Conservation (phyloP, 1,284 basidiomycete species). For the Apiotrichum akiyoshidainum region DNA sequence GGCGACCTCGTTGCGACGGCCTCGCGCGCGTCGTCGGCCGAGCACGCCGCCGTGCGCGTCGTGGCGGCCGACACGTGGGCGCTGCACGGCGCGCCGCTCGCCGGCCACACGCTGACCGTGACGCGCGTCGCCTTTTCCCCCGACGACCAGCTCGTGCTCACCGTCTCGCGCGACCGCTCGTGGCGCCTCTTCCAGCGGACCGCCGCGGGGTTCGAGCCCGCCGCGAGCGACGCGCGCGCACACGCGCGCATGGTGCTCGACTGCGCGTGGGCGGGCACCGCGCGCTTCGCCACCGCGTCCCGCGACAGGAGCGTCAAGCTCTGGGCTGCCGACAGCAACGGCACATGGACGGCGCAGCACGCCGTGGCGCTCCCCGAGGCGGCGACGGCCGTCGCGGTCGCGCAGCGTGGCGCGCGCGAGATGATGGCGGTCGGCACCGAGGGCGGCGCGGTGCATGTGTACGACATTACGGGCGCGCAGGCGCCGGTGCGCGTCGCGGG, state of each 20-base stretch:
- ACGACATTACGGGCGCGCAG: constrained; percentile 15
- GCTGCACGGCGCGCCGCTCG: constrained; percentile 53
- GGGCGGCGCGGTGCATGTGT: constrained; percentile 43
- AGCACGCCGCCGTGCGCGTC: constrained; percentile 85
- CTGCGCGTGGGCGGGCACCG: constrained; percentile 72
- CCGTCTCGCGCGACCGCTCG: constrained; percentile 84
- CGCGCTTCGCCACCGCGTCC: constrained; percentile 86
- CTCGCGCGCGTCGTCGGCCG: constrained; percentile 78
- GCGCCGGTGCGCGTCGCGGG: constrained; percentile 8
- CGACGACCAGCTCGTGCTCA: constrained; percentile 72
- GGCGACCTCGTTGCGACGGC: constrained; percentile 79
- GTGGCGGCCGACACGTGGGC: constrained; percentile 71
- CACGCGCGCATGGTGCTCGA: constrained; percentile 96
- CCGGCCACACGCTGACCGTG: constrained; percentile 82
- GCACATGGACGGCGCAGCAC: not conserved
- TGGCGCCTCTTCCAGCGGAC: constrained; percentile 75
- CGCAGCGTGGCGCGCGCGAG: constrained; percentile 12
- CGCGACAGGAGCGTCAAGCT: constrained; percentile 82
- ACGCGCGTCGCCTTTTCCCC: constrained; percentile 86
- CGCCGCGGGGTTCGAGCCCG: constrained; percentile 56
- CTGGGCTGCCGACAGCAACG: constrained; percentile 7
- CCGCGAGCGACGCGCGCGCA: constrained; percentile 69
- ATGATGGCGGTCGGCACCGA: constrained; percentile 51
- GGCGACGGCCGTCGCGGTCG: constrained; percentile 47
- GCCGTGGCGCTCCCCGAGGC: constrained; percentile 48